phyloP scores from a whole-genome alignment of 2,329 filamentous ascomycete species.

The Verticillium nubilum region DNA sequence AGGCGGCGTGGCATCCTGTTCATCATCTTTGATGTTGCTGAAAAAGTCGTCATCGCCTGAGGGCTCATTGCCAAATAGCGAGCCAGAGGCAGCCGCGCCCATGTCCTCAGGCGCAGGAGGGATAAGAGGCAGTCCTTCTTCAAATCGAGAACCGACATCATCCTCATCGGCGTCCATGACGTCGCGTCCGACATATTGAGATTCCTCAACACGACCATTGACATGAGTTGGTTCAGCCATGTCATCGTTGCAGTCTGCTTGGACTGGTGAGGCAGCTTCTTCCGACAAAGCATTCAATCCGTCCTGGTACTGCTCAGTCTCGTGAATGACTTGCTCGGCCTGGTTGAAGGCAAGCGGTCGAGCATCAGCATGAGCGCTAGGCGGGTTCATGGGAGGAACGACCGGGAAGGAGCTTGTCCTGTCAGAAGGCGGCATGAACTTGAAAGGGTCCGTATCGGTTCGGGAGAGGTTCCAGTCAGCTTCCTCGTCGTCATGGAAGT shows the following conservation, averaged over 20 bases:
- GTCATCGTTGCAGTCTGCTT: not conserved
- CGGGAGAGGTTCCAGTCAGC: slow-evolving; percentile 50
- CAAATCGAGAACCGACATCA: slow-evolving; percentile 54
- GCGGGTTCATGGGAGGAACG: slow-evolving; percentile 37
- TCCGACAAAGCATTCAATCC: slow-evolving; percentile 6
- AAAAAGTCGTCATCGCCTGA: slow-evolving; percentile 60
- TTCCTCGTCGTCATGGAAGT: slow-evolving; percentile 53
- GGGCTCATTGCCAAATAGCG: slow-evolving; percentile 35
- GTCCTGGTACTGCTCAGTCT: slow-evolving; percentile 32
- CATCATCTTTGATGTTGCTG: slow-evolving; percentile 36
- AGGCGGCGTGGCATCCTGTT: slow-evolving; percentile 20
- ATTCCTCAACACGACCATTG: slow-evolving; percentile 8
- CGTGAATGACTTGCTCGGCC: slow-evolving; percentile 42
- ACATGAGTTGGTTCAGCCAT: not conserved
- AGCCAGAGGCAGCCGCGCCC: not conserved
- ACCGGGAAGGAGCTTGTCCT: slow-evolving; percentile 59
- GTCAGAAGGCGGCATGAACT: slow-evolving; percentile 51
- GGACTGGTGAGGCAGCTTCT: not conserved
- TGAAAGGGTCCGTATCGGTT: slow-evolving; percentile 52
- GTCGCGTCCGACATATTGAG: slow-evolving; percentile 38
- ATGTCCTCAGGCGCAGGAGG: slow-evolving; percentile 21
- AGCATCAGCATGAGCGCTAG: slow-evolving; percentile 15
- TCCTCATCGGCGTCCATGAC: slow-evolving; percentile 33
- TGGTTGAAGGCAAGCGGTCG: slow-evolving; percentile 42
- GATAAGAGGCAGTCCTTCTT: slow-evolving; percentile 65